Evolutionary conservation across 495 filamentous ascomycete genomes (phyloP), one percentile per base, ranked within the genome.

Genomic region (Aspergillus avenaceus): DNA sequence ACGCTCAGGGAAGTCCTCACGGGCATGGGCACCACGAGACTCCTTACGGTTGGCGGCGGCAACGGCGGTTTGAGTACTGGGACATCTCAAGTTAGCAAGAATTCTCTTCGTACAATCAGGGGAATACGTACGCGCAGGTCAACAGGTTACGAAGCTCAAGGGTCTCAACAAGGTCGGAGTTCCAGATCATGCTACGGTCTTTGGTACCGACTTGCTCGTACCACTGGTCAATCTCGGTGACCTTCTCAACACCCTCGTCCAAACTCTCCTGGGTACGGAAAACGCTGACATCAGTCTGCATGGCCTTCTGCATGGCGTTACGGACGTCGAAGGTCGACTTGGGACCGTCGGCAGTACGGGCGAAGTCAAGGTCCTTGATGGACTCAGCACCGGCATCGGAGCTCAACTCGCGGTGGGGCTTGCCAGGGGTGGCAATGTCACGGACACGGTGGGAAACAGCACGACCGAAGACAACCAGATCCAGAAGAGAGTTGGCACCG

Each of bases 121-220:
- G 43, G 38, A 31, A 50, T 54, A 84, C 84, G 69, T 83, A 87
- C 81, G 92, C 92, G 83, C 92, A 97, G 62, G 92, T 97, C 59
- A 97, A 73, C 56, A 97, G 65, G 68, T 97, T 97, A 58, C 90
- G 77, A 60, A 97, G 77, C 74, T 97, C 92, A 34, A 97, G 81
- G 23, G 91, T 95, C 82, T 97, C 92, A 47, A 96, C 87, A 24
- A 97, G 80, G 61, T 97, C 92, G 29, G 87, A 89, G 83, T 97
- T 97, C 92, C 92, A 97, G 76, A 97, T 96, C 93, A 97, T 96
- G 82, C 88, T 91, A 63, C 92, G 86, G 69, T 97, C 92, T 80
- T 95, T 96, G 70, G 87, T 95, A 60, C 88, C 88, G 53, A 97
- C 83, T 64, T 96, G 81, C 48, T 69, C 64, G 74, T 87, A 97